Base-by-base conservation (phyloP, 75 land plant genomes). In the Isoetes taiwanensis region DNA sequence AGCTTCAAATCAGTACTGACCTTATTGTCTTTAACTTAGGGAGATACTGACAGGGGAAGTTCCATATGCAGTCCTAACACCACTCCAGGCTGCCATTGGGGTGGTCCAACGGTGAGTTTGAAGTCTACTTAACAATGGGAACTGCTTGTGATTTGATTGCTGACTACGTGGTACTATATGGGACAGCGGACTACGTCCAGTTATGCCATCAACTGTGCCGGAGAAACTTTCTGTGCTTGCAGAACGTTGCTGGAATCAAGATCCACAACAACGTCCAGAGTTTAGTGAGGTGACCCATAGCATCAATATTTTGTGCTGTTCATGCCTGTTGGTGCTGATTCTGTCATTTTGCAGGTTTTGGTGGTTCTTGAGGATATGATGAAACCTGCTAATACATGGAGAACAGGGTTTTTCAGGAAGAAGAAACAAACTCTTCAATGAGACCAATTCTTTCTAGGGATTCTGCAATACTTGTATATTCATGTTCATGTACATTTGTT, bases 71-170 rank as follows among this genome's bases (percentile, higher is more conserved):
- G 41, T 43, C 62, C 70, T 78, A 83, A 85, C 82, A 21, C 90
- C 90, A 19, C 46, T 85, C 37, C 90, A 85, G 57, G 90, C 90
- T 73, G 90, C 90, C 0, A 61, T 85, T 26, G 90, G 86, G 55
- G 90, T 85, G 31, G n/a, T n/a, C n/a, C n/a, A n/a, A n/a, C n/a
- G n/a, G n/a, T n/a, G n/a, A n/a, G n/a, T n/a, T n/a, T n/a, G n/a
- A n/a, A n/a, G n/a, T n/a, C n/a, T n/a, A n/a, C n/a, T n/a, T n/a
- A n/a, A n/a, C n/a, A n/a, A n/a, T n/a, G n/a, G n/a, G n/a, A n/a
- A n/a, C n/a, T n/a, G n/a, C n/a, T n/a, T n/a, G n/a, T n/a, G n/a
- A n/a, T n/a, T n/a, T n/a, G n/a, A n/a, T n/a, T n/a, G n/a, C n/a
- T n/a, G n/a, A n/a, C n/a, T n/a, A n/a, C n/a, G n/a, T n/a, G n/a